Conservation (phyloP, 768 basidiomycete genomes). For the Rickenella mellea region DNA sequence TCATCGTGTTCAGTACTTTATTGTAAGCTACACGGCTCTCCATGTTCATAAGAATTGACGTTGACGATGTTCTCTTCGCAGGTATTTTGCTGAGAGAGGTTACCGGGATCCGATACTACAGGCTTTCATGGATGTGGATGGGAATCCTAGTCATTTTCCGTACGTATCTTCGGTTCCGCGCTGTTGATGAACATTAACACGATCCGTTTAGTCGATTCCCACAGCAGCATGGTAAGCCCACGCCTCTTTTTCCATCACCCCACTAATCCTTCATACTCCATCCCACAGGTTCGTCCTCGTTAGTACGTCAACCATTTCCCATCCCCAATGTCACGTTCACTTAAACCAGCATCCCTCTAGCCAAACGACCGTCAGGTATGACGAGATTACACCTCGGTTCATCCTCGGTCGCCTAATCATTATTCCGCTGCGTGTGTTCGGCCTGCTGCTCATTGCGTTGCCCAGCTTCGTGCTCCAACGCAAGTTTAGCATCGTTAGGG, state of each 20-base stretch:
- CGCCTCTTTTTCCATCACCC: not conserved
- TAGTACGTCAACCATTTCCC: constrained; percentile 40
- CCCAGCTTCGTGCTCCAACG: constrained; percentile 88
- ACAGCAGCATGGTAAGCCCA: constrained; percentile 64
- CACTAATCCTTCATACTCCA: not conserved
- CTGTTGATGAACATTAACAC: not conserved
- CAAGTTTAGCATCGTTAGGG: constrained; percentile 88
- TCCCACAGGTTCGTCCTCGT: constrained; percentile 57
- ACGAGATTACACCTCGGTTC: constrained; percentile 84
- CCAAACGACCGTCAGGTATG: constrained; percentile 86
- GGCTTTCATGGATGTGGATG: constrained; percentile 81
- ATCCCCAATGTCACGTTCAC: not conserved
- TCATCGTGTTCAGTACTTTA: constrained; percentile 82
- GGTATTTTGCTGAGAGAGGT: constrained; percentile 86
- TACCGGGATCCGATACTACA: constrained; percentile 78
- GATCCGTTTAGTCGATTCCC: constrained; percentile 44
- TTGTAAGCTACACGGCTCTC: constrained; percentile 35
- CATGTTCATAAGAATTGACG: not conserved
- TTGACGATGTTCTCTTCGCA: constrained; percentile 14
- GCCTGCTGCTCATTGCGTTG: constrained; percentile 79
- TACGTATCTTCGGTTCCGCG: constrained; percentile 20
- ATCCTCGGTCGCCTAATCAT: constrained; percentile 83
- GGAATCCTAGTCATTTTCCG: constrained; percentile 70
- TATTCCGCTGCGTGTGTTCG: constrained; percentile 78
- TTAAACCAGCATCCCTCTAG: constrained; percentile 30